Percentiles rank a stretch among this genome's conserved stretches.
phyloP scores from a whole-genome alignment of 345 rosid species.

The Euphorbia peplus region DNA sequence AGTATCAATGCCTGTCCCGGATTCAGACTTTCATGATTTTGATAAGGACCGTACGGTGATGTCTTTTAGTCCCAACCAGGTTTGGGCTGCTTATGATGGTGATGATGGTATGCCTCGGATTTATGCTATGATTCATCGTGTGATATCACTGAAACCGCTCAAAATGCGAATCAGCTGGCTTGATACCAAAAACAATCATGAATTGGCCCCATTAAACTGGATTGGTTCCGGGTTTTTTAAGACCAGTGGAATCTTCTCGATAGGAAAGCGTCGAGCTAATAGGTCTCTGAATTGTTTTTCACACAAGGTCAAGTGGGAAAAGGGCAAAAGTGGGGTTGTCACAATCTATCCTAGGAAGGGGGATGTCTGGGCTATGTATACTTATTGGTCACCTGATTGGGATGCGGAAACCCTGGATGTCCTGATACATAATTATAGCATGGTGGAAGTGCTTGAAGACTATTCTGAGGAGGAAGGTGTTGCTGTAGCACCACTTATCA shows the following conservation, averaged over 20 bases:
- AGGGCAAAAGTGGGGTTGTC: slow-evolving; percentile 46
- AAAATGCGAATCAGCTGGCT: slow-evolving; percentile 65
- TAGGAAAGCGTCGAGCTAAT: slow-evolving; percentile 41
- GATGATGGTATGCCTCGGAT: slow-evolving; percentile 70
- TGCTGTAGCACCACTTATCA: slow-evolving; percentile 20
- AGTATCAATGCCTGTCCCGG: slow-evolving; percentile 46
- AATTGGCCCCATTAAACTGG: slow-evolving; percentile 53
- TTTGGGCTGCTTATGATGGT: slow-evolving; percentile 67
- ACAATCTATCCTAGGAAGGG: slow-evolving; percentile 54
- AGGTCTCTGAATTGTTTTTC: slow-evolving; percentile 53
- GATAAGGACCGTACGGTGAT: slow-evolving; percentile 47
- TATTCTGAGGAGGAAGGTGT: slow-evolving; percentile 19
- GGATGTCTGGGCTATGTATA: slow-evolving; percentile 58
- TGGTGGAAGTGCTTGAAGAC: slow-evolving; percentile 30
- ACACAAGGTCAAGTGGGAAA: slow-evolving; percentile 58
- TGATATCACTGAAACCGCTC: slow-evolving; percentile 54
- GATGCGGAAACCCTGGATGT: slow-evolving; percentile 39
- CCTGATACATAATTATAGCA: slow-evolving; percentile 29
- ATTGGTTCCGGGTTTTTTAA: slow-evolving; percentile 51
- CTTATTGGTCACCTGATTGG: slow-evolving; percentile 66
- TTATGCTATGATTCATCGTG: slow-evolving; percentile 53
- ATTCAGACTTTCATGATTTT: slow-evolving; percentile 66
- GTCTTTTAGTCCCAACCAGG: slow-evolving; percentile 51
- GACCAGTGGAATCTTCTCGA: slow-evolving; percentile 50
- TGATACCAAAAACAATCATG: slow-evolving; percentile 42